phyloP scores from a whole-genome alignment of 257 asterid genomes.

The Solanum corneliomulleri region DNA sequence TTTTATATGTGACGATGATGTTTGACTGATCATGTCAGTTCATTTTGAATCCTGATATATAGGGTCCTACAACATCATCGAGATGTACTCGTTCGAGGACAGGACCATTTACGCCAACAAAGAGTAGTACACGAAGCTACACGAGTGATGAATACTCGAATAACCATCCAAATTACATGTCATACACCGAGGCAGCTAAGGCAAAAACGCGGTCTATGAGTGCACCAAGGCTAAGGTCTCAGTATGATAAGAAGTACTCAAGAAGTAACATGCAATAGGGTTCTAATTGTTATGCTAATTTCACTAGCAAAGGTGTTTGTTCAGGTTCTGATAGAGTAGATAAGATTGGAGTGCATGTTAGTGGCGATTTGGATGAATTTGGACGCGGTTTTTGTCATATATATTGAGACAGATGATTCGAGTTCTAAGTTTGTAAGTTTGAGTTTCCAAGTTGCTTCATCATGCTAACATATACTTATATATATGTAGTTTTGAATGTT shows the following conservation, averaged over 20 bases:
- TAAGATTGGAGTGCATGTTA: conserved; percentile 49
- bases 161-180: conserved; percentile 60
- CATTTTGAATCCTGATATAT: not conserved
- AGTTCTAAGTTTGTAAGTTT: not conserved
- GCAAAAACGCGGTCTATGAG: conserved; percentile 79
- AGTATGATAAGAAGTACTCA: conserved; percentile 24
- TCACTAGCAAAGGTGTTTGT: conserved; percentile 39
- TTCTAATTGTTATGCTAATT: conserved; percentile 21
- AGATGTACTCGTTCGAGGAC: conserved; percentile 16
- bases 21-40: not conserved
- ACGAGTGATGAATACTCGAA: conserved; percentile 35
- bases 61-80: conserved; percentile 69
- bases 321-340: conserved; percentile 73
- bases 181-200: conserved; percentile 65
- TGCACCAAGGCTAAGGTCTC: conserved; percentile 74
- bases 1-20: no score
- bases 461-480: no score
- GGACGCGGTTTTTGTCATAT: conserved; percentile 36
- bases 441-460: not conserved
- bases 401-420: conserved; percentile 10
- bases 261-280: conserved; percentile 21
- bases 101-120: conserved; percentile 57
- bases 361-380: conserved; percentile 23
- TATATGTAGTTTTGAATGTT: not conserved
- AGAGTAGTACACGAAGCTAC: conserved; percentile 40